phyloP scores from a whole-genome alignment of 2,329 filamentous ascomycete species.

The Ophioceras dolichostomum region DNA sequence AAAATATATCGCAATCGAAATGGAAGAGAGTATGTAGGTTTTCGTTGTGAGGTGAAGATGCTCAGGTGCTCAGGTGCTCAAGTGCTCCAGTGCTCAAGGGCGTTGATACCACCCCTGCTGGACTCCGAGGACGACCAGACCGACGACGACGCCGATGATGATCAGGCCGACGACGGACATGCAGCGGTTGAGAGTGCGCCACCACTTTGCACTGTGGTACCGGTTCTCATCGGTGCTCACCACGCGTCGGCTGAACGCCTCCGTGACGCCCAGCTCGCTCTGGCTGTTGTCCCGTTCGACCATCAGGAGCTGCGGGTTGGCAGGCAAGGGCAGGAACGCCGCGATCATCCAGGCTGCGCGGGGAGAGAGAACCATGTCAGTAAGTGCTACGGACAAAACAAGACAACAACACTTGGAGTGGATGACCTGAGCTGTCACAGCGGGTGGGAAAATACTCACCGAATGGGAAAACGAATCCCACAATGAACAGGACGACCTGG shows the following conservation, averaged over 20 bases:
- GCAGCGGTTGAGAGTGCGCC: slow-evolving; percentile 44
- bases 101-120: slow-evolving; percentile 30
- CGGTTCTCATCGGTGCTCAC: slow-evolving; percentile 27
- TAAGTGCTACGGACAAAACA: slow-evolving; percentile 9
- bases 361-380: slow-evolving; percentile 6
- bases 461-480: slow-evolving; percentile 69
- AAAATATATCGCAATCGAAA: too few relatives aligned
- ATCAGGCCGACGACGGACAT: slow-evolving; percentile 45
- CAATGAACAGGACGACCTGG: slow-evolving; percentile 62
- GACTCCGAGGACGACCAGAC: slow-evolving; percentile 39
- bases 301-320: slow-evolving; percentile 38
- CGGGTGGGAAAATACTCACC: slow-evolving; percentile 29
- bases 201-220: slow-evolving; percentile 44
- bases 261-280: slow-evolving; percentile 24
- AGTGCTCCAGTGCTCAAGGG: too few relatives aligned
- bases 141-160: slow-evolving; percentile 38
- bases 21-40: too few relatives aligned
- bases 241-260: slow-evolving; percentile 20
- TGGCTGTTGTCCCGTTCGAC: slow-evolving; percentile 31
- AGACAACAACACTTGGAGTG: neutral
- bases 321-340: slow-evolving; percentile 59
- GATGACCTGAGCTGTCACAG: too few relatives aligned
- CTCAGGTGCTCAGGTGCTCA: too few relatives aligned
- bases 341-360: slow-evolving; percentile 67
- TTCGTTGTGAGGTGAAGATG: too few relatives aligned